Base-by-base conservation (phyloP, 108 stramenopile species). In the Nannochloropsis gaditana region DNA sequence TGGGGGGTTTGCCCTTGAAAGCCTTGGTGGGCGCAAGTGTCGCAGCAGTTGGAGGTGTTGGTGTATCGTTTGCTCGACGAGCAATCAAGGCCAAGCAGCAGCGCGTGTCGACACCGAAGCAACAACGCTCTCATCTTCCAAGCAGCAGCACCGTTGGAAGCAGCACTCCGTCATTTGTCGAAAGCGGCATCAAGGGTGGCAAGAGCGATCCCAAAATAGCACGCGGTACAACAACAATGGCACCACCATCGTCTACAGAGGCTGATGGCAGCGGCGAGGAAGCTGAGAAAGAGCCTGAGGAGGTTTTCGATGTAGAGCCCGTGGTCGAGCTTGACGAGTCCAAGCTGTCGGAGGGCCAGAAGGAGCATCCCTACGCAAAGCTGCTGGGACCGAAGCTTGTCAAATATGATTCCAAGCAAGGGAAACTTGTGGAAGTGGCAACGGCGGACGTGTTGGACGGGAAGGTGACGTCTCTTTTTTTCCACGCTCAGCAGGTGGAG, bases 391-490 rank as follows among this genome's bases (percentile, higher is more conserved):
- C 59, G 15, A 73, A 73, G 59, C 59, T 73, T 15, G 59, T 73
- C 4, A 73, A 73, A n/a, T 73, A 73, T n/a, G 59, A 73, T 73
- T n/a, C 59, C 19, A 73, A 73, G 2, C 19, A 73, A n/a, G 19
- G 59, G 2, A 73, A 73, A n/a, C 59, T 73, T 15, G 59, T 73
- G 59, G 59, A 73, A n/a, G 59, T 73, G 59, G 59, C 59, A n/a
- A 73, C 59, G 19, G 59, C 59, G 59, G 59, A 73, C 59, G 59
- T 73, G 59, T 73, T 73, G 59, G 59, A 73, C 59, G 59, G 59
- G 19, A 73, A 73, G 59, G 59, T 73, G 59, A 73, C 59, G 2
- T 73, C 59, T 15, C 59, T 73, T 5, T 73, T 73, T n/a, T 73
- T 73, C 59, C 59, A 73, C 59, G 59, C 59, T 15, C 59, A 73